Evolutionary conservation across 805 yeast species (phyloP), one percentile per base, ranked within the genome.

Genomic region (Suhomyces prunicola): DNA sequence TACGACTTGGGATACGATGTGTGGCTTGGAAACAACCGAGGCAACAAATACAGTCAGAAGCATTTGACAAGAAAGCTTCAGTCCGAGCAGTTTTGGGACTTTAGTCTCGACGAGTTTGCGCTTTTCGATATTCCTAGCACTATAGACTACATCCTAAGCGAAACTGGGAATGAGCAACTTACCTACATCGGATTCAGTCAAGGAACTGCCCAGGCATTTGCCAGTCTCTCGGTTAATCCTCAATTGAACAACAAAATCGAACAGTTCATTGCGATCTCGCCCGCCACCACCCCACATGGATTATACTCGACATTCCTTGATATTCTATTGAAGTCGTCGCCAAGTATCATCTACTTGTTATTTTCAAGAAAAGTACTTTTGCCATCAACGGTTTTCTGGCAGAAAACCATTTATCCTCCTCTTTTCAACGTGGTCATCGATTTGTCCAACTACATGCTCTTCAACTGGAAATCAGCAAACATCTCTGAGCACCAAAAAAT

Each of bases 181-280:
- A 80, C 84, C 0, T 92, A 90, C 63, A 79, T 93, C 57, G 98
- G 97, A 1, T 93, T 93, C 63, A 85, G 92, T 24, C 98, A 92
- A 68, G 98, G 98, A 19, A 85, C 96, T 0, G 96, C 97, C 1
- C 97, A 93, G 68, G 90, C 90, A 42, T 86, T 92, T 67, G 97
- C 96, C 0, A 79, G 96, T 9, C 72, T 90, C 22, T 81, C 94
- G 0, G 61, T 85, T 15, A 83, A 85, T 63, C 84, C 86, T 6
- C 75, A 77, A 2, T 74, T 92, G 52, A 89, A 88, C 66, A 59
- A 68, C 68, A 77, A 78, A 53, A 72, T 81, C 46, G 79, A 78
- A 35, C 62, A 67, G 49, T 86, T 92, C 57, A 82, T 92, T 52
- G 97, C 96, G 1, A 80, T 92, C 45, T 89, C 97, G 0, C 98